These are phyloP conservation scores for Oryza punctata DNA, from an alignment of 176 grass and related monocot genomes.

Conservation along the genomic window DNA sequence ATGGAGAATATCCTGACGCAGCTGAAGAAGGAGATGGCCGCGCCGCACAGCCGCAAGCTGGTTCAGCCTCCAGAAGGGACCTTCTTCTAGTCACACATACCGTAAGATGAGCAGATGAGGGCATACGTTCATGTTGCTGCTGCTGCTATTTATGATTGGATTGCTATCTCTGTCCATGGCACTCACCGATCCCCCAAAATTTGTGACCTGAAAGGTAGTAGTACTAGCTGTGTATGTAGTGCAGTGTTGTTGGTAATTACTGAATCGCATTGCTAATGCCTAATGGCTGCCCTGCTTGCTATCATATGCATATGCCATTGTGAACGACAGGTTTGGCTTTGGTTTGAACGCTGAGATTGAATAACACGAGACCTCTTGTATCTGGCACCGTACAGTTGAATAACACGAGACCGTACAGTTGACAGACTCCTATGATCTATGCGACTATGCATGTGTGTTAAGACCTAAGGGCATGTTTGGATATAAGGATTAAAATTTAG, in stretches of 20 bases:
- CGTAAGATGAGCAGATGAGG: not conserved
- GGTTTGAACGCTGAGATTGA: not conserved
- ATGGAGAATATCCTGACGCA: constrained; percentile 58
- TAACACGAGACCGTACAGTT: not conserved
- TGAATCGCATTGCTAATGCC: not conserved
- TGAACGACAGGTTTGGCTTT: not conserved
- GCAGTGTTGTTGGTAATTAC: not conserved
- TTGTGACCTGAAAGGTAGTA: not conserved
- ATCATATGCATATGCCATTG: not conserved
- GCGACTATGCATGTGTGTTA: not conserved
- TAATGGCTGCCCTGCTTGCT: not conserved
- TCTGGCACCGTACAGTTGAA: not conserved
- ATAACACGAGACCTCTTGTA: not conserved
- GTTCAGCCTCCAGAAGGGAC: constrained; percentile 52
- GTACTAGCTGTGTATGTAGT: not conserved
- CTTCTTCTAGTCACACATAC: constrained; percentile 17
- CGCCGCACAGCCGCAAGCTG: constrained; percentile 50
- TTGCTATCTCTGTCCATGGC: not conserved
- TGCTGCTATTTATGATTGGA: not conserved
- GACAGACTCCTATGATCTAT: not conserved
- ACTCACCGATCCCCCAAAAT: not conserved
- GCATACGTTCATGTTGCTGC: not conserved
- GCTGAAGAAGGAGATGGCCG: constrained; percentile 57
- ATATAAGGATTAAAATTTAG: no score
- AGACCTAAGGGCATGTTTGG: not conserved